These are phyloP conservation scores for Artemisia tridentata DNA, from an alignment of 129 eudicot species.

Conservation along the genomic window DNA sequence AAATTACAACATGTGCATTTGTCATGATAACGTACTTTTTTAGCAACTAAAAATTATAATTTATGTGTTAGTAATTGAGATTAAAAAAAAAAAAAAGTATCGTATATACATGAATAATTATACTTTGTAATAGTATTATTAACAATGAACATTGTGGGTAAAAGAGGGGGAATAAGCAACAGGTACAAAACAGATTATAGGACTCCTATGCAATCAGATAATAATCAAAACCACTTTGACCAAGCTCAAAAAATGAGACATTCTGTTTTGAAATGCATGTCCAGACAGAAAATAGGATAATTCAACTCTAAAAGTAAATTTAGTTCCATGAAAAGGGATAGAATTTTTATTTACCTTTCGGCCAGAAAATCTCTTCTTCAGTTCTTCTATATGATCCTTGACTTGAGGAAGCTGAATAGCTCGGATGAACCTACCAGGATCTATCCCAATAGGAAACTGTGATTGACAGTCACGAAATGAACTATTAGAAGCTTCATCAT, in stretches of 20 bases:
- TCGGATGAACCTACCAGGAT: constrained; percentile 69
- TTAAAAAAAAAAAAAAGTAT: not conserved
- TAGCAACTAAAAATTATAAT: not conserved
- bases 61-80: not conserved
- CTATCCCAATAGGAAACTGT: constrained; percentile 92
- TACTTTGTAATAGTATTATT: not conserved
- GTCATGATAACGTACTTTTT: not conserved
- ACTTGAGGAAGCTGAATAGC: constrained; percentile 71
- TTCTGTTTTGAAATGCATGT: not conserved
- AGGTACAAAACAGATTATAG: not conserved
- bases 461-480: constrained; percentile 1
- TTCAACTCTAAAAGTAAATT: not conserved
- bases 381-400: constrained; percentile 54
- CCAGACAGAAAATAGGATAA: not conserved
- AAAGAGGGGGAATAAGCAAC: not conserved
- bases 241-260: not conserved
- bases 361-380: constrained; percentile 70
- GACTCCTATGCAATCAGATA: not conserved
- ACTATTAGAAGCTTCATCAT: constrained; percentile 13
- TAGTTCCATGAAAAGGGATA: not conserved
- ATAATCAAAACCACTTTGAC: not conserved
- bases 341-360: constrained; percentile 50
- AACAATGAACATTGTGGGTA: not conserved
- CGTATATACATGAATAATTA: not conserved
- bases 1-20: not conserved